Evolutionary conservation across 2,329 filamentous ascomycete species (phyloP).

Genomic region (Aspergillus novofumigatus): DNA sequence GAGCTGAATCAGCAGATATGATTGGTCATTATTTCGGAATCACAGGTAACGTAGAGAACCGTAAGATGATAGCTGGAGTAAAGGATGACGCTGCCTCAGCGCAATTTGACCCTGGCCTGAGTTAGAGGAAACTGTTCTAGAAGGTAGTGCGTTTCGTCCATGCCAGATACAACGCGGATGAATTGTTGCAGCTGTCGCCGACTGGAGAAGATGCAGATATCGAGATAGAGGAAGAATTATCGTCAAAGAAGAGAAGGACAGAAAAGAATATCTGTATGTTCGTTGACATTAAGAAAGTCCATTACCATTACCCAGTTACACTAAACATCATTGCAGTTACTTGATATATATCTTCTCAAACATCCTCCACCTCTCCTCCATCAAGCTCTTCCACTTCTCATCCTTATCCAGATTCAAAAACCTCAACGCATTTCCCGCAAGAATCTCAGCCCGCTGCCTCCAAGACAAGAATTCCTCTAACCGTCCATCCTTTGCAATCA

Average conservation of each 20-base stretch:
- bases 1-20: not conserved
- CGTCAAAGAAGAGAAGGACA: not conserved
- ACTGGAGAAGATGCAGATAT: not conserved
- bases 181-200: not conserved
- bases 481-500: constrained; percentile 12
- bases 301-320: not conserved
- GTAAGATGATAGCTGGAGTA: too few species aligned
- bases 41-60: too few species aligned
- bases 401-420: constrained; percentile 11
- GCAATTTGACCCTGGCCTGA: constrained; percentile 1
- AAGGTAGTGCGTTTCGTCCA: constrained; percentile 1
- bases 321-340: not conserved
- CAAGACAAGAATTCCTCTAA: constrained; percentile 10
- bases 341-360: constrained; percentile 2
- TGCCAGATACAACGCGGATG: constrained; percentile 3
- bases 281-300: not conserved
- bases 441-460: constrained; percentile 12
- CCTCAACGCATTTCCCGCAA: constrained; percentile 17
- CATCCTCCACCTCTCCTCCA: constrained; percentile 2
- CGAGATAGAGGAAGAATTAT: not conserved
- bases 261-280: not conserved
- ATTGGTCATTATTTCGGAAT: not conserved
- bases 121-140: not conserved
- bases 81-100: too few species aligned
- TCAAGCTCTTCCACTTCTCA: not conserved